phyloP scores from a whole-genome alignment of 768 basidiomycete genomes.

The Pulveroboletus sp. region DNA sequence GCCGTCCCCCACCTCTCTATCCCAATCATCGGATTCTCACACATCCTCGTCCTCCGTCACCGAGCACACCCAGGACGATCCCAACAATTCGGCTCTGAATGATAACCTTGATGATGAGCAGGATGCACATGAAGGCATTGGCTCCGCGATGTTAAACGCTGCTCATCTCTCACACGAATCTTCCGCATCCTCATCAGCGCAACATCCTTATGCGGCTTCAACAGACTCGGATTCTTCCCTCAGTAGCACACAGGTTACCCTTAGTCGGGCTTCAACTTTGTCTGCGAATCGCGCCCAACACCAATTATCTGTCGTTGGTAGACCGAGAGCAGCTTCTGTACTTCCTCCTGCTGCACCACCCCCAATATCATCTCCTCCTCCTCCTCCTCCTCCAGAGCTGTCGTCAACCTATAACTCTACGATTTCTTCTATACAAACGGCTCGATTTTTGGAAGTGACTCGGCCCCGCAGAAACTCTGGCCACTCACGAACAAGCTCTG shows the following conservation, averaged over 20 bases:
- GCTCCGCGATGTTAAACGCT: conserved; percentile 40
- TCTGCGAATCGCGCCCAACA: conserved; percentile 28
- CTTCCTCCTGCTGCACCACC: conserved; percentile 66
- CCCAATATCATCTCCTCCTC: conserved; percentile 54
- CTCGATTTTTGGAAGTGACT: conserved; percentile 33
- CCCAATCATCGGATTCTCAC: conserved; percentile 46
- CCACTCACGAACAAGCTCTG: conserved; percentile 54
- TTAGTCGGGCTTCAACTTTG: conserved; percentile 35
- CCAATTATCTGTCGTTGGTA: conserved; percentile 25
- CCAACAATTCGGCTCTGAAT: conserved; percentile 17
- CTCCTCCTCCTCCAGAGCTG: conserved; percentile 32
- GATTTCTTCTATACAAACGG: conserved; percentile 27
- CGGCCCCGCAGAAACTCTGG: conserved; percentile 49
- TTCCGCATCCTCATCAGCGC: conserved; percentile 20
- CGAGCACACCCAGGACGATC: conserved; percentile 37
- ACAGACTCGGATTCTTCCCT: conserved; percentile 36
- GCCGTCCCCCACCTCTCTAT: conserved; percentile 33
- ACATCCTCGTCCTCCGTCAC: conserved; percentile 43
- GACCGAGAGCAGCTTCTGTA: conserved; percentile 52
- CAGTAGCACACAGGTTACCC: conserved; percentile 13
- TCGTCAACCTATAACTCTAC: conserved; percentile 24
- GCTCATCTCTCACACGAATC: conserved; percentile 28
- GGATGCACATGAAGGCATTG: conserved; percentile 39
- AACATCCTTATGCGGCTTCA: conserved; percentile 50
- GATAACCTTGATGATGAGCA: conserved; percentile 29